A percentile compares a stretch with the other conserved stretches of the same genome.
These are phyloP conservation scores for Saccharomycopsis fermentans DNA, from an alignment of 805 yeast genomes.

Conservation along the genomic window DNA sequence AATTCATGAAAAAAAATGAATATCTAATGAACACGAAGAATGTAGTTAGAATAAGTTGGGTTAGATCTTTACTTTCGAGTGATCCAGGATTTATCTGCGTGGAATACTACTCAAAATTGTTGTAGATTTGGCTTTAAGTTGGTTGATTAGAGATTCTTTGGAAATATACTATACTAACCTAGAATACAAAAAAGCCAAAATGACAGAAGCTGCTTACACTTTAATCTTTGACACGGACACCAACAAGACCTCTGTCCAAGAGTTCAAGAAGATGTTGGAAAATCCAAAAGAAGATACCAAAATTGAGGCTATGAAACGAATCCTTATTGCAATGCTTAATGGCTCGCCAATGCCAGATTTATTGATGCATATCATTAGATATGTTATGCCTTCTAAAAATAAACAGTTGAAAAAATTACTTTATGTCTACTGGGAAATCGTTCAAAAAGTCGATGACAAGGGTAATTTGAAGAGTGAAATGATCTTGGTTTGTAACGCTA, in stretches of 20 bases:
- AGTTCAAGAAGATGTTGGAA: slow-evolving; percentile 70
- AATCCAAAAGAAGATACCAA: slow-evolving; percentile 84
- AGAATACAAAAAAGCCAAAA: slow-evolving; percentile 3
- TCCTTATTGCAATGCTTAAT: slow-evolving; percentile 77
- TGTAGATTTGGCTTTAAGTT: background rate
- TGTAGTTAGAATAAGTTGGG: background rate
- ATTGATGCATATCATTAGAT: slow-evolving; percentile 93
- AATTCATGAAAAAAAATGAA: background rate
- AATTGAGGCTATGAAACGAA: slow-evolving; percentile 81
- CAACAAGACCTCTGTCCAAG: slow-evolving; percentile 52
- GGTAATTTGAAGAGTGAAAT: slow-evolving; percentile 96
- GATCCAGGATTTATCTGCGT: background rate
- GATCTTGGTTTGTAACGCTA: slow-evolving; percentile 97
- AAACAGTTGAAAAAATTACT: slow-evolving; percentile 86
- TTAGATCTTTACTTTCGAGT: too few species aligned
- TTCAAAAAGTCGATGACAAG: slow-evolving; percentile 78
- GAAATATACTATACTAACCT: background rate
- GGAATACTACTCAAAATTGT: background rate
- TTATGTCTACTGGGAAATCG: slow-evolving; percentile 96
- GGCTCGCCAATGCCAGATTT: slow-evolving; percentile 90
- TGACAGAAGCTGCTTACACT: slow-evolving; percentile 49
- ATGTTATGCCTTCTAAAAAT: slow-evolving; percentile 90
- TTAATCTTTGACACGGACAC: slow-evolving; percentile 66
- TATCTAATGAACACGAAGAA: background rate
- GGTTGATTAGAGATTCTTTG: background rate